Conservation (phyloP, 2,329 filamentous ascomycete genomes). For the Aspergillus arachidicola region DNA sequence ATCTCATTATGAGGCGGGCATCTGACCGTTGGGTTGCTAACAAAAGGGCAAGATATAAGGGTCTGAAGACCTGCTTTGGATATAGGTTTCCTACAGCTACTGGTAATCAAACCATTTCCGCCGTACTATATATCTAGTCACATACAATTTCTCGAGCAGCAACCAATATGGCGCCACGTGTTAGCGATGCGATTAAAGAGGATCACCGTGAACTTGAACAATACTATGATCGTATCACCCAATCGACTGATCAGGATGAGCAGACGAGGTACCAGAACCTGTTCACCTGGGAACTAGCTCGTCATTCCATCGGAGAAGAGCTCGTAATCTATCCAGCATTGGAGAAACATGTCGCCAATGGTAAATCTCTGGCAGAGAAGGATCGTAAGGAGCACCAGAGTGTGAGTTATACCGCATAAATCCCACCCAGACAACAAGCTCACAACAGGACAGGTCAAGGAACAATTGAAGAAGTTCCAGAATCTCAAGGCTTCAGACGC, state of each 20-base stretch:
- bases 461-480: constrained; percentile 42
- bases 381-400: constrained; percentile 50
- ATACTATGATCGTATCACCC: constrained; percentile 46
- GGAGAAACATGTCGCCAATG: constrained; percentile 49
- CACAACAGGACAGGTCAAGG: background rate
- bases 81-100: too few species aligned
- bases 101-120: too few species aligned
- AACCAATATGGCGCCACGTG: constrained; percentile 12
- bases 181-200: constrained; percentile 39
- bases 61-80: too few species aligned
- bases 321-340: constrained; percentile 57
- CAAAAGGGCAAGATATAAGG: too few species aligned
- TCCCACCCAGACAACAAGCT: background rate
- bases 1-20: too few species aligned
- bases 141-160: too few species aligned
- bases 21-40: too few species aligned
- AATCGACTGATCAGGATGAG: constrained; percentile 41
- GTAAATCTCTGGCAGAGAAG: constrained; percentile 48
- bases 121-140: too few species aligned
- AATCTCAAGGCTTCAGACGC: constrained; percentile 40
- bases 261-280: constrained; percentile 50
- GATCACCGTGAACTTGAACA: constrained; percentile 45
- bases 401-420: background rate
- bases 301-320: constrained; percentile 54
- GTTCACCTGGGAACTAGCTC: constrained; percentile 54